Evolutionary conservation across 352 stramenopile species (phyloP), one percentile per base, ranked within the genome.

Genomic region (Phytophthora nicotianae): DNA sequence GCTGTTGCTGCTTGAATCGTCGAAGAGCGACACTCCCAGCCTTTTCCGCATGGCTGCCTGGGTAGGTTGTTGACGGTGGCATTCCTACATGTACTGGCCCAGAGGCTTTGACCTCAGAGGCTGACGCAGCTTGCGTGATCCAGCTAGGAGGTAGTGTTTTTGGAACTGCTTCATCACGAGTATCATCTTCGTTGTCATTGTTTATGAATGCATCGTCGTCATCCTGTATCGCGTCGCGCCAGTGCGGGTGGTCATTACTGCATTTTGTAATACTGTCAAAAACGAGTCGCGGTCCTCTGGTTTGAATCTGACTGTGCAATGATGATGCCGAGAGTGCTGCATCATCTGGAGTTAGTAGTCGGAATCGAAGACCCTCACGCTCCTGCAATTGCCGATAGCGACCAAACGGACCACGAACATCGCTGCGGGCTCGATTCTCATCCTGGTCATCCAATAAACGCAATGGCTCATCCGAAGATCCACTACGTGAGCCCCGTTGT

Each of bases 331-430:
- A 68, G 0, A 32, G 29, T 5, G 58, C 50, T 8, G 58, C 51
- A 29, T 51, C 58, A 11, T 56, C 45, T 14, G 58, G 63, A 4
- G 63, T 68, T 38, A 72, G 5, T 3, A 72, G 33, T 14, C 50
- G 52, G 50, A 68, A 71, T 40, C 50, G 52, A 17, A 68, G 63
- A 8, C 63, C 63, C 60, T 72, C 63, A 35, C 63, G 57, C 26
- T 72, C 50, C 51, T 68, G 58, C 17, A 72, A 49, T 21, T 58
- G 57, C 2, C 58, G 50, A 38, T 72, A 72, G 11, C 63, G 63
- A 32, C 56, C 42, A 11, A 29, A 60, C 16, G 24, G 35, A 23
- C 17, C 38, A 23, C 24, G 43, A 42, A 53, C 33, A 24, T 24
- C 32, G 14, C 42, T 55, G 17, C 26, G 16, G 4, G n/a, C 17